Evolutionary conservation across 2,329 filamentous ascomycete genomes (phyloP), one percentile per base, ranked within the genome.

Genomic region (Lasiodiplodia gonubiensis): DNA sequence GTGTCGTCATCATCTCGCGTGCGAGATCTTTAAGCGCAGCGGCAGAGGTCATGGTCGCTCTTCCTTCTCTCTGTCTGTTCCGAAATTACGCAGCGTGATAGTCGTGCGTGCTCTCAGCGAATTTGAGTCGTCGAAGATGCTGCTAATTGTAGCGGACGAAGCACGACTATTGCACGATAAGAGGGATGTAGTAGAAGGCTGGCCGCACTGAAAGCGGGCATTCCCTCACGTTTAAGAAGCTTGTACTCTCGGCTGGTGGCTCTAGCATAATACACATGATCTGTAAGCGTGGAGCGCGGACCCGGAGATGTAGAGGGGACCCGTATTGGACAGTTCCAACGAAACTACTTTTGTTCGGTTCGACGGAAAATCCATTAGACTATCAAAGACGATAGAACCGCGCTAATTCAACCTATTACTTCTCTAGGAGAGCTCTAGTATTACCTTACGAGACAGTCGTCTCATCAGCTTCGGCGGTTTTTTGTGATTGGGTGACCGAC

Each of bases 1-100:
- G 57, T 18, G 39, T 61, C 25, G 39, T 42, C 39, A 61, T 18
- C 57, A 61, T 61, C 39, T 61, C 25, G 18, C 57, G 57, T 8
- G 57, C 57, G 25, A 61, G 57, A 7, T 59, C 35, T 27, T 59
- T 59, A n/a, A 55, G 53, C 10, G 33, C 33, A 0, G 53, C 11
- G 4, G 53, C 18, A 1, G 53, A 37, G 4, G 53, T 25, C 53
- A 55, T 55, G 52, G 16, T 35, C 37, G 16, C 16, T 4, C 21
- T 30, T 54, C 14, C 18, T 53, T 3, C 7, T 35, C 16, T n/a
- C 14, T 14, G 25, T 16, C 5, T 18, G 30, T 35, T 35, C 0
- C 30, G 3, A 16, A 39, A 23, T n/a, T 23, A 30, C 11, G 52
- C 18, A 2, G 52, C 1, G 2, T 27, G 27, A 35, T 35, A 5